A percentile compares a stretch with the other conserved stretches of the same genome.
These are phyloP conservation scores for Gossypium lobatum DNA, from an alignment of 441 rosid species.

Conservation along the genomic window DNA sequence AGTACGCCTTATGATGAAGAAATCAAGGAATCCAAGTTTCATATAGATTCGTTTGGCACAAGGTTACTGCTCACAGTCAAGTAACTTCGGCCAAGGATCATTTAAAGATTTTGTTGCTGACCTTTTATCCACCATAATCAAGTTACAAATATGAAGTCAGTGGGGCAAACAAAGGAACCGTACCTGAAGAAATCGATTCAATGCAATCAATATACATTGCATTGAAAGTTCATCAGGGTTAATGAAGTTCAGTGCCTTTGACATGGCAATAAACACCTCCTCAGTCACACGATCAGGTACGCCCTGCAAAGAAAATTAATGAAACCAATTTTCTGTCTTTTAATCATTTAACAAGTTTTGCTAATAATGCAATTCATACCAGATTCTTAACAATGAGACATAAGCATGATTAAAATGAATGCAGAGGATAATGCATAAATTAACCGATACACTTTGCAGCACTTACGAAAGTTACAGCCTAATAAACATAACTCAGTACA, in stretches of 20 bases:
- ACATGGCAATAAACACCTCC: conserved; percentile 94
- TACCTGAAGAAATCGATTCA: conserved; percentile 4
- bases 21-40: neutral
- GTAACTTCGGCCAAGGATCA: neutral
- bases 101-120: conserved; percentile 8
- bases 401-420: neutral
- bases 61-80: neutral
- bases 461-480: neutral
- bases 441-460: neutral
- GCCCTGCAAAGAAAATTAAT: conserved; percentile 41
- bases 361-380: neutral
- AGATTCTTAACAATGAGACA: neutral
- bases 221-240: neutral
- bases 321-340: neutral
- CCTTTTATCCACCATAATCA: neutral
- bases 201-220: neutral
- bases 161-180: conserved; percentile 12
- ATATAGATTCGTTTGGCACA: neutral
- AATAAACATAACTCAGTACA: neutral
- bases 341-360: neutral
- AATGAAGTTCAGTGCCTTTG: neutral
- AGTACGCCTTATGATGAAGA: neutral
- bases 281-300: conserved; percentile 52
- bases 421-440: neutral
- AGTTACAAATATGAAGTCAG: neutral